A percentile compares a stretch with the other conserved stretches of the same genome.
phyloP scores from a whole-genome alignment of 2,329 filamentous ascomycete species.

The Alternaria gaisen region DNA sequence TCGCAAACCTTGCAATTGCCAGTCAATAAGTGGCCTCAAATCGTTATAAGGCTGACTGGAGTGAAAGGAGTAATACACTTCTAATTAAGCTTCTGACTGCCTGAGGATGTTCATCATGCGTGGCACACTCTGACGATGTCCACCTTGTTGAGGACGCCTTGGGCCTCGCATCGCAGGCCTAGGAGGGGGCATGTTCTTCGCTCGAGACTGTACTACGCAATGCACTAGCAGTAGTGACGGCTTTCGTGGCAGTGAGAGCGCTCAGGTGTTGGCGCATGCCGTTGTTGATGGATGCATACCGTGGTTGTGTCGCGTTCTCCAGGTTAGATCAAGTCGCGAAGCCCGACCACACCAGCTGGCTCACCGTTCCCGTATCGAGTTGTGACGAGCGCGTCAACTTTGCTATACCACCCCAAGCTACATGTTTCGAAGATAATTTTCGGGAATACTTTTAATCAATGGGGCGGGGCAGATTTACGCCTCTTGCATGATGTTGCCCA shows the following conservation, averaged over 20 bases:
- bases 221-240: background rate
- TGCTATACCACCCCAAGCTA: conserved; percentile 2
- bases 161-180: conserved; percentile 19
- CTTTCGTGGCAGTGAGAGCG: background rate
- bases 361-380: conserved; percentile 9
- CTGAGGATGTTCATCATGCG: conserved; percentile 19
- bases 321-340: conserved; percentile 1
- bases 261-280: background rate
- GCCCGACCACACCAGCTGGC: conserved; percentile 2
- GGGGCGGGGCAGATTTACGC: conserved; percentile 13
- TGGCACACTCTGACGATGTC: conserved; percentile 18
- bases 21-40: conserved; percentile 33
- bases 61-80: conserved; percentile 27
- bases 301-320: background rate
- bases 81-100: conserved; percentile 25
- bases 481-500: conserved; percentile 16
- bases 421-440: conserved; percentile 2
- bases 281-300: background rate
- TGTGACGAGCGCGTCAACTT: conserved; percentile 11
- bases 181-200: conserved; percentile 6
- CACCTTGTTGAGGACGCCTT: conserved; percentile 20
- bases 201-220: conserved; percentile 1
- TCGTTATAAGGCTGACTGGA: conserved; percentile 44
- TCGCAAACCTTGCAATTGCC: conserved; percentile 25
- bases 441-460: conserved; percentile 1